Percentiles rank a stretch among this genome's conserved stretches.
These are phyloP conservation scores for Heimioporus sp. DNA, from an alignment of 768 basidiomycete species.

Conservation along the genomic window DNA sequence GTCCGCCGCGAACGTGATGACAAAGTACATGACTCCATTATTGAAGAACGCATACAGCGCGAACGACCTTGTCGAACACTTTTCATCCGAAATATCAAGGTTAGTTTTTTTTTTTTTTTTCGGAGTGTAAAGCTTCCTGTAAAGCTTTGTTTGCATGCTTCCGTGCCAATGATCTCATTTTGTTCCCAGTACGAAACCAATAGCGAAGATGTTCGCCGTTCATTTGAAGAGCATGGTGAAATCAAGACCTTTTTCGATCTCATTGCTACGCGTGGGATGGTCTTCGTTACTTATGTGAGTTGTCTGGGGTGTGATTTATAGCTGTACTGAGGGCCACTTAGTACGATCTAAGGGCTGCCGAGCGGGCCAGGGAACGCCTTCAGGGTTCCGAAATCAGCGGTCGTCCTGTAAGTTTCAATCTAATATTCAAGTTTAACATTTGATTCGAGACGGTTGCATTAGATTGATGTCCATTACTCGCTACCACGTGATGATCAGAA, in stretches of 20 bases:
- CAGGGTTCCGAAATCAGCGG: slow-evolving; percentile 89
- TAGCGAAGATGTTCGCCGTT: slow-evolving; percentile 77
- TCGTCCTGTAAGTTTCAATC: slow-evolving; percentile 68
- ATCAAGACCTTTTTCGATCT: slow-evolving; percentile 98
- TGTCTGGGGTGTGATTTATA: background rate
- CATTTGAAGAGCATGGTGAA: slow-evolving; percentile 92
- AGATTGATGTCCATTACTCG: slow-evolving; percentile 99
- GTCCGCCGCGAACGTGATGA: slow-evolving; percentile 79
- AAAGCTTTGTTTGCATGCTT: slow-evolving; percentile 1
- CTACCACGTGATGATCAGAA: slow-evolving; percentile 85
- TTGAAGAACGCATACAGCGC: slow-evolving; percentile 90
- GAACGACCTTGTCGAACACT: slow-evolving; percentile 95
- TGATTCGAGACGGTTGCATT: slow-evolving; percentile 8
- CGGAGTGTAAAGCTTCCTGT: slow-evolving; percentile 10
- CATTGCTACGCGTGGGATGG: slow-evolving; percentile 94
- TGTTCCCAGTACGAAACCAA: slow-evolving; percentile 77
- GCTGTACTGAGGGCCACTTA: slow-evolving; percentile 34
- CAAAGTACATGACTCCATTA: slow-evolving; percentile 87
- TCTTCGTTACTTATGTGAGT: slow-evolving; percentile 98
- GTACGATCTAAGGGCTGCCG: slow-evolving; percentile 92
- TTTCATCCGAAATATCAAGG: slow-evolving; percentile 98
- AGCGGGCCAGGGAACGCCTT: slow-evolving; percentile 85
- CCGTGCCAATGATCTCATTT: slow-evolving; percentile 13
- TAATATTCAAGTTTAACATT: background rate
- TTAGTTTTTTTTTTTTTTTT: slow-evolving; percentile 52